Evolutionary conservation across 306 rosid genomes (phyloP).

Genomic region (Hippophae gyantsensis): DNA sequence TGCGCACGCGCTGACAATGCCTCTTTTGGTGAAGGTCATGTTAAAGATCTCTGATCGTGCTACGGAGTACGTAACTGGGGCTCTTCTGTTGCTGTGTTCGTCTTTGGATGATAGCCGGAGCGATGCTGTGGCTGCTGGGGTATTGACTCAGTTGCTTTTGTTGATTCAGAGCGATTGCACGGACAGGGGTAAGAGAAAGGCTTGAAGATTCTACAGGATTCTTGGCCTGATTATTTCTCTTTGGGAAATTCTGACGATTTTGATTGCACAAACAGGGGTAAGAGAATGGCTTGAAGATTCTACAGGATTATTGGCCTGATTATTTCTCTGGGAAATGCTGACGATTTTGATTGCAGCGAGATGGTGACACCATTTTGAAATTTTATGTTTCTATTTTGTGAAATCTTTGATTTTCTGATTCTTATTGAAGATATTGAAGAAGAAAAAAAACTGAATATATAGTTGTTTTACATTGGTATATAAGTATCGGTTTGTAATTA

Average conservation of each 20-base stretch:
- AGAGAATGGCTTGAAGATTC: too few species aligned
- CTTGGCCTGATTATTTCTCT: constrained; percentile 88
- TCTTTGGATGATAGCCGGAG: constrained; percentile 45
- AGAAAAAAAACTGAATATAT: too few species aligned
- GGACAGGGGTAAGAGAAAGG: constrained; percentile 84
- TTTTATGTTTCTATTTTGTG: too few species aligned
- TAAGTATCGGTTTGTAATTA: too few species aligned
- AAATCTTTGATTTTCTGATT: too few species aligned
- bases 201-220: constrained; percentile 96
- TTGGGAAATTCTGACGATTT: constrained; percentile 74
- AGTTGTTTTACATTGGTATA: too few species aligned
- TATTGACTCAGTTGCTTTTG: constrained; percentile 65
- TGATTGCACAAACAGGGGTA: too few species aligned
- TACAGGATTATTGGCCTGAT: too few species aligned
- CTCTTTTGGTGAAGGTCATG: constrained; percentile 74
- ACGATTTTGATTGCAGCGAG: too few species aligned
- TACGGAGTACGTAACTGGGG: constrained; percentile 90
- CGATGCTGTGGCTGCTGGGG: constrained; percentile 83
- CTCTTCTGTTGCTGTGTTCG: constrained; percentile 69
- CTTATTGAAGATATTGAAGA: too few species aligned
- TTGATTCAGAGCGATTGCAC: constrained; percentile 90
- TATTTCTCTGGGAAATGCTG: too few species aligned
- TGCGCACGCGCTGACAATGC: constrained; percentile 66
- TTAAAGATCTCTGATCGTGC: constrained; percentile 76
- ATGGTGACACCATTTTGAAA: constrained; percentile 47